Conservation (phyloP, 768 basidiomycete genomes). For the Boletus reticuloceps region DNA sequence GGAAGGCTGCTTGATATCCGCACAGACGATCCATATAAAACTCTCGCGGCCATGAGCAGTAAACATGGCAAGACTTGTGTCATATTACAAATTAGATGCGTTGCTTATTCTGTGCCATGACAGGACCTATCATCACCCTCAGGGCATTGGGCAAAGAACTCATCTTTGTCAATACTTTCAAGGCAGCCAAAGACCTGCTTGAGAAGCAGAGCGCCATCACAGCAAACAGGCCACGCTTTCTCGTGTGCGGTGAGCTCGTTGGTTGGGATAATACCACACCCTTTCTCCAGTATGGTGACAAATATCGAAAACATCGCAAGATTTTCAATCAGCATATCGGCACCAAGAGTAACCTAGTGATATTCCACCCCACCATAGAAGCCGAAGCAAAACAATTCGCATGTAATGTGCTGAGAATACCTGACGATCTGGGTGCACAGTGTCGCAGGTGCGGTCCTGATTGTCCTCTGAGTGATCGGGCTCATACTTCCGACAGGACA, state of each 20-base stretch:
- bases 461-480: background rate
- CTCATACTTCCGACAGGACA: slow-evolving; percentile 20
- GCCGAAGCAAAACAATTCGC: background rate
- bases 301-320: slow-evolving; percentile 3
- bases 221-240: slow-evolving; percentile 3
- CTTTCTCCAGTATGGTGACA: slow-evolving; percentile 9
- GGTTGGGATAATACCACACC: background rate
- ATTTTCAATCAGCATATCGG: slow-evolving; percentile 3
- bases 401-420: background rate
- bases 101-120: slow-evolving; percentile 12
- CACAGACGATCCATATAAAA: slow-evolving; percentile 45
- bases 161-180: slow-evolving; percentile 46
- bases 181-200: slow-evolving; percentile 24
- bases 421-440: background rate
- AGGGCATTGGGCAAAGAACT: slow-evolving; percentile 41
- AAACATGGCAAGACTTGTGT: slow-evolving; percentile 41
- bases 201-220: slow-evolving; percentile 6
- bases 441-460: background rate
- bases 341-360: background rate
- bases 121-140: slow-evolving; percentile 4
- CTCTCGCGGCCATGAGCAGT: slow-evolving; percentile 38
- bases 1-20: slow-evolving; percentile 61
- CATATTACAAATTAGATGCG: background rate
- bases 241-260: slow-evolving; percentile 19
- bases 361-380: slow-evolving; percentile 3